phyloP scores from a whole-genome alignment of 2,329 filamentous ascomycete species.

The Dichotomopilus funicola region DNA sequence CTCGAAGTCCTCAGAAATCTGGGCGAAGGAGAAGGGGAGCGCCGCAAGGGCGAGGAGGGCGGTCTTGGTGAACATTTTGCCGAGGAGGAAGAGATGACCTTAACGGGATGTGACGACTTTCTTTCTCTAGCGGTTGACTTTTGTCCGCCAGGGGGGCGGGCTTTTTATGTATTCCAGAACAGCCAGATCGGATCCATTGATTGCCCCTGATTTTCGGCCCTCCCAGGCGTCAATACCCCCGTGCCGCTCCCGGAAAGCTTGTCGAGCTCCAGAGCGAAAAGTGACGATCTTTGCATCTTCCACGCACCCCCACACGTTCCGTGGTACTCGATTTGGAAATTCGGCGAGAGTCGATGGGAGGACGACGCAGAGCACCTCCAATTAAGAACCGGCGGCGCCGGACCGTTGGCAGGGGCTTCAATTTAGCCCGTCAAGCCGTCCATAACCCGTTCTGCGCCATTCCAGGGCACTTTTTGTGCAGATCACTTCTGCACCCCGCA shows the following conservation, averaged over 20 bases:
- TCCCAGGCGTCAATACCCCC: neutral
- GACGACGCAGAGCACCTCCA: neutral
- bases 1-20: slow-evolving; percentile 52
- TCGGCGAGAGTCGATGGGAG: neutral
- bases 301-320: neutral
- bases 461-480: neutral
- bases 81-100: no score
- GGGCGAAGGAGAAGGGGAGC: slow-evolving; percentile 43
- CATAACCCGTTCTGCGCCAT: neutral
- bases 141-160: neutral
- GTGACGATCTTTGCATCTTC: neutral
- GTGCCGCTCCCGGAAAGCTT: neutral
- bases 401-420: slow-evolving; percentile 4
- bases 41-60: slow-evolving; percentile 37
- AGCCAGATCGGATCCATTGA: no score
- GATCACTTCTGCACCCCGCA: slow-evolving; percentile 4
- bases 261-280: neutral
- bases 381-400: slow-evolving; percentile 10
- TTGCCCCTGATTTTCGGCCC: no score
- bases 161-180: neutral
- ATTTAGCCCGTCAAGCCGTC: slow-evolving; percentile 6
- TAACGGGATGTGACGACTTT: no score
- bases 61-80: slow-evolving; percentile 8
- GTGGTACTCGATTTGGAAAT: slow-evolving; percentile 8
- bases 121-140: no score